phyloP scores from a whole-genome alignment of 2,329 filamentous ascomycete genomes.

The Aspergillus persii region DNA sequence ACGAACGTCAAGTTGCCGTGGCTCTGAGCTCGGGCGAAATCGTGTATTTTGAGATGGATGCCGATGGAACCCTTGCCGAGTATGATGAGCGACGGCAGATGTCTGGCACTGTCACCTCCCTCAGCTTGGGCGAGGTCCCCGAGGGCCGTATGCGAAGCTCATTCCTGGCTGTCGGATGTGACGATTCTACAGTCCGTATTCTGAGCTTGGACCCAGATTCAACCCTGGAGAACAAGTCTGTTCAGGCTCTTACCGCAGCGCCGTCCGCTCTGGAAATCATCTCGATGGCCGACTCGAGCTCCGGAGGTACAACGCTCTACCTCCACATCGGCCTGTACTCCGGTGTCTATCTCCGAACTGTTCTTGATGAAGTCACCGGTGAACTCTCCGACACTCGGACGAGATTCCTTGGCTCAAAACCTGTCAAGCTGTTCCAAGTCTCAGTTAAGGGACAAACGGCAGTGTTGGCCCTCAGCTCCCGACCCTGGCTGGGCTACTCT shows the following conservation, averaged over 20 bases:
- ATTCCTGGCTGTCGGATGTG: conserved; percentile 93
- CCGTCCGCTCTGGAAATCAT: conserved; percentile 89
- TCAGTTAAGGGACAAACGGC: conserved; percentile 80
- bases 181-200: conserved; percentile 93
- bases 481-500: conserved; percentile 94
- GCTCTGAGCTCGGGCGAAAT: conserved; percentile 95
- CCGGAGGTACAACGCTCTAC: conserved; percentile 83
- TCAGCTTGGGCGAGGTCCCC: conserved; percentile 91
- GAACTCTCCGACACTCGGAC: conserved; percentile 93
- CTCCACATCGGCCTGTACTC: conserved; percentile 95
- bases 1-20: conserved; percentile 87
- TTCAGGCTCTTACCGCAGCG: conserved; percentile 87
- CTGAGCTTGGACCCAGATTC: conserved; percentile 86
- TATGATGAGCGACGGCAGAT: conserved; percentile 95
- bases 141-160: conserved; percentile 85
- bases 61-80: conserved; percentile 84
- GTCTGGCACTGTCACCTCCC: conserved; percentile 88
- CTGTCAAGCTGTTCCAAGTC: conserved; percentile 88
- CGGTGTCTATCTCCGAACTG: conserved; percentile 91
- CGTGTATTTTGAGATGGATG: conserved; percentile 96
- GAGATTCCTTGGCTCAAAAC: conserved; percentile 87
- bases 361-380: conserved; percentile 91
- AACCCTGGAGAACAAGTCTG: conserved; percentile 87
- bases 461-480: conserved; percentile 84
- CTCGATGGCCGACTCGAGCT: conserved; percentile 90